A percentile compares a stretch with the other conserved stretches of the same genome.
Conservation (phyloP, 345 rosid species). For the Eucalyptus cladocalyx region DNA sequence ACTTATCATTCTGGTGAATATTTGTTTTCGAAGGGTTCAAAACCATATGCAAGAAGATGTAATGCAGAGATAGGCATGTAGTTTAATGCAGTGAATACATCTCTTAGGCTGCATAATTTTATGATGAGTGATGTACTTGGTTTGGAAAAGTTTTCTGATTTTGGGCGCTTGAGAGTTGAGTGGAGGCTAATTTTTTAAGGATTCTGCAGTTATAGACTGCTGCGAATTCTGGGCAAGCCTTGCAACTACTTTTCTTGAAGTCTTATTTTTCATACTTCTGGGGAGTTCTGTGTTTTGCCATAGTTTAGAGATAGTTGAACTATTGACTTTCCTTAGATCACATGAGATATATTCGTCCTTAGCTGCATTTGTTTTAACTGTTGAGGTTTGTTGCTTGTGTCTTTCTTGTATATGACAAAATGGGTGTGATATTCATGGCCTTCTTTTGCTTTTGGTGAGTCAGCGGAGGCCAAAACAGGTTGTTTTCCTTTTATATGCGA, state of each 20-base stretch:
- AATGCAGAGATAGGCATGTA: background rate
- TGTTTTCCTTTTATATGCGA: background rate
- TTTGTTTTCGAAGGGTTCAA: background rate
- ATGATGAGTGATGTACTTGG: background rate
- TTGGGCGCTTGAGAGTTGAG: background rate
- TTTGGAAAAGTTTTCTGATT: background rate
- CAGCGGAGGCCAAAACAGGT: background rate
- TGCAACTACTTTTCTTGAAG: background rate
- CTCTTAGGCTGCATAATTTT: background rate
- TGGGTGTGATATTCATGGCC: background rate
- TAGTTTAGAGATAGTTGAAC: background rate
- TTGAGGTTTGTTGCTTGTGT: background rate
- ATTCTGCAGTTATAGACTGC: background rate
- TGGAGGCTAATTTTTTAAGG: background rate
- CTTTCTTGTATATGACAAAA: background rate
- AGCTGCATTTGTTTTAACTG: background rate
- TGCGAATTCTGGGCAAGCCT: background rate
- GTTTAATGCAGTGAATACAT: background rate
- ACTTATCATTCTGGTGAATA: background rate
- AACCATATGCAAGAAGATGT: background rate
- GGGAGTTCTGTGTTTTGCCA: background rate
- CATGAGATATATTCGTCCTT: background rate
- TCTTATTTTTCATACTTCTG: background rate
- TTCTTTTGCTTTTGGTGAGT: background rate
- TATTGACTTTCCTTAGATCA: background rate